These are phyloP conservation scores for Stropharia rugosoannulata DNA, from an alignment of 768 basidiomycete species.

Conservation along the genomic window DNA sequence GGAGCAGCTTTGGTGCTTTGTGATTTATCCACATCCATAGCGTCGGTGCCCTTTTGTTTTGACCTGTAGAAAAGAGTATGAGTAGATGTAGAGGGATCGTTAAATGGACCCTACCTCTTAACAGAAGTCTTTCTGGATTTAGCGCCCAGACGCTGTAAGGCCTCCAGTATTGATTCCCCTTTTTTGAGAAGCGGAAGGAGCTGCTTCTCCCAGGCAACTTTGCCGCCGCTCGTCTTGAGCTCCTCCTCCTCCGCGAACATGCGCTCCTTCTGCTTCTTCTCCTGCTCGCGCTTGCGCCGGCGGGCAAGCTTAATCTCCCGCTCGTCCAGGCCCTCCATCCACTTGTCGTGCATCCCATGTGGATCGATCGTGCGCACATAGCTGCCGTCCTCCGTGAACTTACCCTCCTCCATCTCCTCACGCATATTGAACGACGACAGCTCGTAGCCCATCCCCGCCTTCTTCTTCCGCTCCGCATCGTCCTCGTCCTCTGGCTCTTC, in stretches of 20 bases:
- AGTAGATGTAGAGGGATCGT: not conserved
- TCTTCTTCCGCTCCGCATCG: constrained; percentile 70
- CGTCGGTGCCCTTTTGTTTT: constrained; percentile 30
- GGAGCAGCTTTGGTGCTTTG: constrained; percentile 22
- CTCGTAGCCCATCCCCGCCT: constrained; percentile 91
- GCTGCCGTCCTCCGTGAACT: constrained; percentile 91
- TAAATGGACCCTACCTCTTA: constrained; percentile 26
- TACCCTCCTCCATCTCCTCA: constrained; percentile 97
- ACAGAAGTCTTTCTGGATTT: constrained; percentile 40
- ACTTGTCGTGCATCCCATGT: constrained; percentile 88
- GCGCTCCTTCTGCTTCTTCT: constrained; percentile 68
- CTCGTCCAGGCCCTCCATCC: constrained; percentile 93
- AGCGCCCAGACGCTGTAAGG: constrained; percentile 80
- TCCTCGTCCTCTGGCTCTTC: constrained; percentile 74
- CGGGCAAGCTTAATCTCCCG: constrained; percentile 82
- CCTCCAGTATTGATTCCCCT: constrained; percentile 90
- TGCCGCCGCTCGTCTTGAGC: constrained; percentile 64
- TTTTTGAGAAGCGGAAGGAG: constrained; percentile 77
- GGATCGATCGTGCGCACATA: constrained; percentile 87
- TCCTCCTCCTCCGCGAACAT: constrained; percentile 75
- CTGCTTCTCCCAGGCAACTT: constrained; percentile 59
- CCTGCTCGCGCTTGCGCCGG: constrained; percentile 71
- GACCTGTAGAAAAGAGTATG: constrained; percentile 13
- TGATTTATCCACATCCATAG: constrained; percentile 53
- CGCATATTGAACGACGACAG: constrained; percentile 98